Conservation (phyloP, 2,329 filamentous ascomycete genomes). For the Exophiala xenobiotica region DNA sequence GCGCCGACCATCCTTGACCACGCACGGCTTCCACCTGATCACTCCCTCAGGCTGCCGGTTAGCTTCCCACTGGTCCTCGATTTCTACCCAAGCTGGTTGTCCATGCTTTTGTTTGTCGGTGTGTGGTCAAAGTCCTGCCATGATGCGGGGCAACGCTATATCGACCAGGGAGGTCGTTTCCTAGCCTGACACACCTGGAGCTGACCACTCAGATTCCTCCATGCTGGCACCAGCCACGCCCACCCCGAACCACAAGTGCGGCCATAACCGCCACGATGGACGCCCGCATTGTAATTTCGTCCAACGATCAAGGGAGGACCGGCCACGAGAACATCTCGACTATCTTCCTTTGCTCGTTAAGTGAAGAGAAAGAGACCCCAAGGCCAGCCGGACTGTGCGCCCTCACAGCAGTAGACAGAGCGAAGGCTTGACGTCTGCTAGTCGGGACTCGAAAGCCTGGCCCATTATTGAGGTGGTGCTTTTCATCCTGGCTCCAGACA, state of each 20-base stretch:
- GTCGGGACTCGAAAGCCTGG: too few species aligned
- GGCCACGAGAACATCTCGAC: not conserved
- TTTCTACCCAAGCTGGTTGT: not conserved
- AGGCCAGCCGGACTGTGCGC: not conserved
- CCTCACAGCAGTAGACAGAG: not conserved
- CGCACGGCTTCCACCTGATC: not conserved
- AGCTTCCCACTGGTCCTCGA: not conserved
- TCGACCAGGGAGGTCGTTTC: constrained; percentile 1
- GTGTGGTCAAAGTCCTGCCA: not conserved
- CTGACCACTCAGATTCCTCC: not conserved
- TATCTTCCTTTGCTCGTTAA: not conserved
- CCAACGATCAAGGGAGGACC: not conserved
- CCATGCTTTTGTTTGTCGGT: not conserved
- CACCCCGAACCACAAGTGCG: not conserved
- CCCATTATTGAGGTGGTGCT: too few species aligned
- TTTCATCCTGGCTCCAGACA: not conserved
- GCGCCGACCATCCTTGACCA: not conserved
- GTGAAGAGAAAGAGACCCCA: not conserved
- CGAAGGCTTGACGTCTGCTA: too few species aligned
- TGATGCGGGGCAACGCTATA: constrained; percentile 3
- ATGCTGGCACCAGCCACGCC: constrained; percentile 2
- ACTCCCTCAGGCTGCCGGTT: not conserved
- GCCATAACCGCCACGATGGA: not conserved
- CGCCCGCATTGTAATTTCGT: not conserved
- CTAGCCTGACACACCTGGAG: not conserved